These are phyloP conservation scores for Eurotiales sp. DNA, from an alignment of 2,329 filamentous ascomycete genomes.

Conservation along the genomic window DNA sequence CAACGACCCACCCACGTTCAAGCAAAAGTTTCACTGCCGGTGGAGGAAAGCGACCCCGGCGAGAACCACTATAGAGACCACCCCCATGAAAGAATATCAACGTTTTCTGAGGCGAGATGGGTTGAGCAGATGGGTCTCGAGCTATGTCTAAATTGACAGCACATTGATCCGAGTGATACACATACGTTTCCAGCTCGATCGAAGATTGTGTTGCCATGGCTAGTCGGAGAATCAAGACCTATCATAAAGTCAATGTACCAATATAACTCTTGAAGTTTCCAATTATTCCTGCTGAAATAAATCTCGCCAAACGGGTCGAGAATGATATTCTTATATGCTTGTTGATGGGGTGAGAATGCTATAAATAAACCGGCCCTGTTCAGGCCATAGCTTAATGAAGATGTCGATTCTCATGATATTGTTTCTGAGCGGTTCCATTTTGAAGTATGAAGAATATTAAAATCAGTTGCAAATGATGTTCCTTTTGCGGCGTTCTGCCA, in stretches of 20 bases:
- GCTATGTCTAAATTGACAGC: neutral
- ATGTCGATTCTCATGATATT: no score
- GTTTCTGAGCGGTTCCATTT: neutral
- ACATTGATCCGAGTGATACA: neutral
- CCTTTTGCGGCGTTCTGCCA: no score
- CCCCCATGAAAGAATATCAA: neutral
- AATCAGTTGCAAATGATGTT: no score
- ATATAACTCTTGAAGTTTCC: no score
- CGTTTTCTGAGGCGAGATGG: neutral
- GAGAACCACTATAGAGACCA: neutral
- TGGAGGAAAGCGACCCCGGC: neutral
- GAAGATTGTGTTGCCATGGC: neutral
- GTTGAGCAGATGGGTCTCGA: neutral
- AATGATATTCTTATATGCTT: no score
- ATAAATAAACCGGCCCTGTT: no score
- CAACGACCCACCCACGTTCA: neutral
- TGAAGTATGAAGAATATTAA: no score
- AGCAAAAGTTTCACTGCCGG: neutral
- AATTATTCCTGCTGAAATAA: no score
- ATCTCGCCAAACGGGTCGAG: no score
- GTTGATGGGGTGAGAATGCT: no score
- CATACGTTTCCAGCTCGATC: slow-evolving; percentile 1
- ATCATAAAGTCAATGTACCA: no score
- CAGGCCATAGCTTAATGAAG: no score
- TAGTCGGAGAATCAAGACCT: neutral